Base-by-base conservation (phyloP, 441 rosid species). In the Populus hybrid region DNA sequence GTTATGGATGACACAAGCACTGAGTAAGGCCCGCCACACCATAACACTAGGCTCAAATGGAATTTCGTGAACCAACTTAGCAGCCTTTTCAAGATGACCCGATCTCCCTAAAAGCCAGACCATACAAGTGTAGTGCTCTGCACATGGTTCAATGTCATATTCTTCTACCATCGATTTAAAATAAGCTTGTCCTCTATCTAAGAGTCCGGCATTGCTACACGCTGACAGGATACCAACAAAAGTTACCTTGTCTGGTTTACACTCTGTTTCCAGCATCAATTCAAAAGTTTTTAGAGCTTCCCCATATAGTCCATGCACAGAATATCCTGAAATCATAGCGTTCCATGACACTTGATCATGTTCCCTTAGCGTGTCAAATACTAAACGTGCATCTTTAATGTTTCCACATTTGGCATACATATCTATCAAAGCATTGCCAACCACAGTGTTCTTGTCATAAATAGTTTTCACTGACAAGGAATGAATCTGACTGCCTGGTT, bases 331-430 rank as follows among this genome's bases (percentile, higher is more conserved):
- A 82, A 96, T 90, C 90, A 96, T 87, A 23, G 89, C 75, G 74
- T 95, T 95, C 97, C 98, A 95, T 0, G 98, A 87, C 79, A 92
- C 89, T 76, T 78, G 84, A 70, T 89, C 89, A 73, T 68, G 81
- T 32, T 79, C 78, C 24, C 21, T 78, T 82, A 94, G 82, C 85
- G 36, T 80, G 65, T 87, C 86, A 85, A 96, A 94, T 61, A 86
- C 88, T 68, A 86, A 78, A 7, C 84, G 87, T 16, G 97, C 93
- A 70, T 85, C 87, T 73, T 82, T 78, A 76, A 92, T 89, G 59
- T 83, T 86, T 73, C 99, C 95, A 65, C 98, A 94, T 84, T 94
- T 94, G 53, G 99, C 94, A 82, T 94, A 96, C 98, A 94, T 96
- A 81, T 94, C 94, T 77, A 94, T 87, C 86, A 95, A 82, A 66